phyloP scores from a whole-genome alignment of 177 flowering plant genomes.

The Telopea speciosissima region DNA sequence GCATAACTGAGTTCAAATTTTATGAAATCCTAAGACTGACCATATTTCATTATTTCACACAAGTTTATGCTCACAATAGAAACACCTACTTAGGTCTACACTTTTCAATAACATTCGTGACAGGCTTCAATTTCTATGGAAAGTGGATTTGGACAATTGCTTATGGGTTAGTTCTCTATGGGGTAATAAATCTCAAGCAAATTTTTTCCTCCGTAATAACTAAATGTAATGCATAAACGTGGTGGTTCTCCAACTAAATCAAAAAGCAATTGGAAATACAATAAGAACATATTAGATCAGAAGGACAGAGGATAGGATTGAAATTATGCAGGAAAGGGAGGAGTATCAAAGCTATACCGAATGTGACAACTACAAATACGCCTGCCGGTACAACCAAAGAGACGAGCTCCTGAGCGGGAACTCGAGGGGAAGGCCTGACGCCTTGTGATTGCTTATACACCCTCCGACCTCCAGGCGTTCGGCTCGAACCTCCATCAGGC shows the following conservation, averaged over 20 bases:
- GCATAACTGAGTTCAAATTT: background rate
- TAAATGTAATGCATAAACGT: background rate
- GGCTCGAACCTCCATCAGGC: slow-evolving; percentile 15
- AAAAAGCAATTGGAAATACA: too few species aligned
- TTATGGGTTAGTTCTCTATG: background rate
- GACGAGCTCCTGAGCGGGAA: slow-evolving; percentile 33
- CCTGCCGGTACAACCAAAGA: slow-evolving; percentile 43
- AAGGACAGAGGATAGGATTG: background rate
- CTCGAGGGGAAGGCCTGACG: slow-evolving; percentile 9
- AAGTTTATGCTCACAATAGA: background rate
- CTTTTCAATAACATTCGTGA: background rate
- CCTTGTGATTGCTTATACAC: slow-evolving; percentile 48
- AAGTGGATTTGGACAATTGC: background rate
- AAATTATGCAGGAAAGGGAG: too few species aligned
- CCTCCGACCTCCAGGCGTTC: slow-evolving; percentile 26
- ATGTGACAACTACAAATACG: slow-evolving; percentile 34
- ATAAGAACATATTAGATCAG: background rate
- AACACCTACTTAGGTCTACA: background rate
- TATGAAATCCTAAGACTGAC: background rate
- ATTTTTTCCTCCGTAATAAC: too few species aligned
- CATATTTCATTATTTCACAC: background rate
- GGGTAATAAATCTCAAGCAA: background rate
- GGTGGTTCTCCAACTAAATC: background rate
- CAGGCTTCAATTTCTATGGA: background rate
- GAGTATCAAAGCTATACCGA: slow-evolving; percentile 31